Base-by-base conservation (phyloP, 169 alveolate genomes). In the Plasmodium berghei region DNA sequence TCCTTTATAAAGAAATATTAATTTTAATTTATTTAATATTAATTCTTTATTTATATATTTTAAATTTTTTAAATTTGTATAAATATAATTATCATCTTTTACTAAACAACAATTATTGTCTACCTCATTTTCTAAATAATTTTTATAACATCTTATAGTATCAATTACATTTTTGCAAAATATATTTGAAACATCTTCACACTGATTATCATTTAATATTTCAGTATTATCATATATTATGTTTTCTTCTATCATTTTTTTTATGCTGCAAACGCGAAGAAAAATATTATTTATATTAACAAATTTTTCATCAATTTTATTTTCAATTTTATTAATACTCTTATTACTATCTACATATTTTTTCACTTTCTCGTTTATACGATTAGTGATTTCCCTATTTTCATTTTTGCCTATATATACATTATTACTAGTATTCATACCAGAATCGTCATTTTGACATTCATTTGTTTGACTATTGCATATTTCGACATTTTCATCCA, bases 51-150 rank as follows among this genome's bases (percentile, higher is more conserved):
- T 62, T 18, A 77, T 45, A 34, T 77, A 77, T n/a, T 63, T 28
- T 14, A 77, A 1, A 56, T 64, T 48, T 45, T 20, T 77, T 58
- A 77, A 20, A 48, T 40, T 64, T 0, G 77, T 77, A 46, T 77
- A 77, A 4, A 58, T n/a, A 28, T 46, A 22, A 22, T 24, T 66
- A 22, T 77, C n/a, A n/a, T 77, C 77, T 42, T 64, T 77, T 12
- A 77, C 63, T 16, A 77, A 26, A 16, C 89, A 77, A 28, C 54
- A n/a, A 12, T 52, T 66, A n/a, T 63, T 49, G 28, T 49, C 26
- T n/a, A 34, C 8, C 20, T 28, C 40, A 40, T 14, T 14, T 1
- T 66, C 28, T 34, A 24, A 16, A 10, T 4, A 12, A 61, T 20
- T 34, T 4, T 28, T 72, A 22, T 55, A 52, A n/a, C 85, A 72